These are phyloP conservation scores for Naganishia friedmannii DNA, from an alignment of 768 basidiomycete genomes.

Conservation along the genomic window DNA sequence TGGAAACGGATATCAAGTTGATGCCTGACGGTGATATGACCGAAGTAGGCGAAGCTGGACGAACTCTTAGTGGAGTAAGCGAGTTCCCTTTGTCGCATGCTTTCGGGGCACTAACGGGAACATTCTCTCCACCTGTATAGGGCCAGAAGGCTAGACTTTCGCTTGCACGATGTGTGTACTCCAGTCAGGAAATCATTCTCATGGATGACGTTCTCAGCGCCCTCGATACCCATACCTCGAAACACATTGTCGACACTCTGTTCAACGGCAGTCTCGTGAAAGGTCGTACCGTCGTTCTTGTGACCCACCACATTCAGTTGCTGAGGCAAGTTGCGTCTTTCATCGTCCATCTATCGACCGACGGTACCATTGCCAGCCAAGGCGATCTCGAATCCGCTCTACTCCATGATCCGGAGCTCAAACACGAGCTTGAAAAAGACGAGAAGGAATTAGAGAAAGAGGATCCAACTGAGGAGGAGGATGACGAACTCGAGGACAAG, in stretches of 20 bases:
- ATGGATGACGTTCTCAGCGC: slow-evolving; percentile 69
- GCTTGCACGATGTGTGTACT: slow-evolving; percentile 63
- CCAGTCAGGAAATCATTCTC: slow-evolving; percentile 62
- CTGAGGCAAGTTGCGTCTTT: slow-evolving; percentile 49
- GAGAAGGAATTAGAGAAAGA: slow-evolving; percentile 39
- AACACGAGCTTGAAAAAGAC: slow-evolving; percentile 58
- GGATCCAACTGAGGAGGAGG: slow-evolving; percentile 30
- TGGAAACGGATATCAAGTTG: slow-evolving; percentile 58
- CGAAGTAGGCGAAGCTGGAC: slow-evolving; percentile 70
- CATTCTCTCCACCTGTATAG: slow-evolving; percentile 34
- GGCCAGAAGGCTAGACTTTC: slow-evolving; percentile 64
- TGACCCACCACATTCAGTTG: slow-evolving; percentile 54
- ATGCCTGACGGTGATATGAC: slow-evolving; percentile 65
- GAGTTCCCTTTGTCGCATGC: slow-evolving; percentile 36
- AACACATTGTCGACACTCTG: slow-evolving; percentile 59
- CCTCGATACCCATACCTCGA: slow-evolving; percentile 61
- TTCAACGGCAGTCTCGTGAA: slow-evolving; percentile 57
- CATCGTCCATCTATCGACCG: slow-evolving; percentile 45
- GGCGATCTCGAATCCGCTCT: slow-evolving; percentile 46
- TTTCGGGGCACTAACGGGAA: slow-evolving; percentile 36
- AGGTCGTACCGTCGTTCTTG: slow-evolving; percentile 59
- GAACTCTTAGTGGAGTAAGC: slow-evolving; percentile 47
- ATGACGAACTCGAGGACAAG: slow-evolving; percentile 28
- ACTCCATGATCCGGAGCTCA: slow-evolving; percentile 57
- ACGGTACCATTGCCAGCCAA: slow-evolving; percentile 45